Evolutionary conservation across 2,329 filamentous ascomycete species (phyloP), one percentile per base, ranked within the genome.

Genomic region (Fusarium sp.): DNA sequence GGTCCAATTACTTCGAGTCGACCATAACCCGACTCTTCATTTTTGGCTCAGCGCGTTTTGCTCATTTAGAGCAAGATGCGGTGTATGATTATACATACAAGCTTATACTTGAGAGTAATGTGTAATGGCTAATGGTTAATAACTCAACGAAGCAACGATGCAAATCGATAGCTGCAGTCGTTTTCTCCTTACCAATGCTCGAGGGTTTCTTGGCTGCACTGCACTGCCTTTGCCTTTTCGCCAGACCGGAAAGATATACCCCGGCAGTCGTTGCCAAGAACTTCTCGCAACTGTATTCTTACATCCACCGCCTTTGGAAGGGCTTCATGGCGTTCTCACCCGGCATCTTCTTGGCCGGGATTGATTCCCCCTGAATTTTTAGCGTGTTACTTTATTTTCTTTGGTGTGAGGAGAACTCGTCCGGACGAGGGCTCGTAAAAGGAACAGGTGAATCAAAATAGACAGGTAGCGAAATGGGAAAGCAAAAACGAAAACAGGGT

Each of bases 91-190:
- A 53, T 26, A 51, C 44, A 62, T 53, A 30, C 51, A 34, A 53
- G 46, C 36, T 34, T 53, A 58, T 51, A 50, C 34, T 15, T 17
- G 36, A 46, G 53, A 68, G 43, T 45, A 47, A 58, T 62, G 61
- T n/a, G 55, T 58, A 55, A 68, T 68, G 61, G 61, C 44, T 51
- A 54, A 62, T 68, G 56, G 56, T 45, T 45, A 66, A 55, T 63
- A 53, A 55, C 46, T 50, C 57, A 62, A 55, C 55, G 48, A 62
- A 47, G 61, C 56, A 69, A 54, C 42, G 48, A 53, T 55, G 42
- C 58, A 28, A 39, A 54, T 65, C 54, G 39, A 49, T 34, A 66
- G 40, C 55, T 53, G 14, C 36, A 45, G 30, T 68, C 36, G 24
- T 48, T 32, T 39, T 49, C 14, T n/a, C 51, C 56, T 52, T 48